Conservation (phyloP, 768 basidiomycete genomes). For the Serendipita sp. region DNA sequence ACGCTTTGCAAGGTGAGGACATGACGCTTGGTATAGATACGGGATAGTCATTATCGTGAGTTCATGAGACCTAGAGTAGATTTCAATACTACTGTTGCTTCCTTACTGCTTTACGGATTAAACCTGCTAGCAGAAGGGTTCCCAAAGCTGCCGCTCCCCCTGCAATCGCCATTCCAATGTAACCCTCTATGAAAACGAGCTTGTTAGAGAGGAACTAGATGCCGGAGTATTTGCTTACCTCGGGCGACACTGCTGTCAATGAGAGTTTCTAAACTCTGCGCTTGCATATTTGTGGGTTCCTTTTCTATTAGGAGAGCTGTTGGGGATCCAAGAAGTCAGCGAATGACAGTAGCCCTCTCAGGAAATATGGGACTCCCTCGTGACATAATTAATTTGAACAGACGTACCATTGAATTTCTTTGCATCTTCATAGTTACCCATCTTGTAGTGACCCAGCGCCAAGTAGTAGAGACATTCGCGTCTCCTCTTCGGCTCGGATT, state of each 20-base stretch:
- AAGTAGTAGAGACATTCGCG: conserved; percentile 96
- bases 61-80: conserved; percentile 2
- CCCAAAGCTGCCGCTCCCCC: conserved; percentile 82
- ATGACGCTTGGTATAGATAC: no score
- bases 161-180: conserved; percentile 91
- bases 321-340: background rate
- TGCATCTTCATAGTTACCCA: conserved; percentile 87
- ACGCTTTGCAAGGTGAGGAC: no score
- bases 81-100: conserved; percentile 14
- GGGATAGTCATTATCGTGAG: no score
- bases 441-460: conserved; percentile 90
- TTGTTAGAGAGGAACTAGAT: background rate
- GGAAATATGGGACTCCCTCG: background rate
- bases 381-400: background rate
- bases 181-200: conserved; percentile 52
- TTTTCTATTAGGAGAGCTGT: conserved; percentile 73
- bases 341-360: background rate
- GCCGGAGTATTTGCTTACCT: conserved; percentile 31
- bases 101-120: conserved; percentile 69
- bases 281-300: conserved; percentile 88
- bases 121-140: conserved; percentile 51
- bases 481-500: conserved; percentile 67
- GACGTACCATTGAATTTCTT: conserved; percentile 78
- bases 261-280: conserved; percentile 66
- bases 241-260: conserved; percentile 75